Evolutionary conservation across 2,329 filamentous ascomycete species (phyloP).

Genomic region (Pyrenochaeta sp.): DNA sequence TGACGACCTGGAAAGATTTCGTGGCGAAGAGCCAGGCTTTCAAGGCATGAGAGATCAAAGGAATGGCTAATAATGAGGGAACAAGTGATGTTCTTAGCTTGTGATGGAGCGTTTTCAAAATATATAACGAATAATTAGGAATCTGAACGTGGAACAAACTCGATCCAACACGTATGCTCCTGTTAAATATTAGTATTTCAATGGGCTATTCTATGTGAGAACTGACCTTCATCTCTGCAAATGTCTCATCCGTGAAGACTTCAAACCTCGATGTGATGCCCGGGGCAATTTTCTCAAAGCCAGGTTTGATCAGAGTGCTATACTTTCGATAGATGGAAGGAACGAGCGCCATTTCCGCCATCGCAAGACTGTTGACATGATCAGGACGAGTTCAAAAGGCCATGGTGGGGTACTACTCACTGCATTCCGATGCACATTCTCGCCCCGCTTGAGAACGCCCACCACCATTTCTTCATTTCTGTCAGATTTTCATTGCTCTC

Average conservation of each 20-base stretch:
- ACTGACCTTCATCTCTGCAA: slow-evolving; percentile 23
- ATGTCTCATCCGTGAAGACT: slow-evolving; percentile 50
- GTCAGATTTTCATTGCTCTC: slow-evolving; percentile 3
- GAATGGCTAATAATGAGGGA: too few species aligned
- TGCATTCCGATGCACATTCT: slow-evolving; percentile 52
- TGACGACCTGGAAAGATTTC: neutral
- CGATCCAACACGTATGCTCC: slow-evolving; percentile 13
- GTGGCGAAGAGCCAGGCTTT: neutral
- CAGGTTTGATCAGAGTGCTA: slow-evolving; percentile 31
- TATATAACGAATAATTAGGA: too few species aligned
- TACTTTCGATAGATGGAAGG: slow-evolving; percentile 56
- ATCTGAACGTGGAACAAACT: neutral
- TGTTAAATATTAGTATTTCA: neutral
- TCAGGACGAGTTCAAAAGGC: slow-evolving; percentile 2
- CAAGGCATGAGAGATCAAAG: neutral
- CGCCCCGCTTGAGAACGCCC: slow-evolving; percentile 52
- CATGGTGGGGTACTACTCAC: slow-evolving; percentile 5
- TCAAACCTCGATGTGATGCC: slow-evolving; percentile 55
- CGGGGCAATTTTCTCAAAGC: slow-evolving; percentile 45
- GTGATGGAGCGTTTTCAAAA: too few species aligned
- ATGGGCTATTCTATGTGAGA: neutral
- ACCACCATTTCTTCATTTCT: slow-evolving; percentile 49
- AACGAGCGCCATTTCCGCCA: slow-evolving; percentile 61
- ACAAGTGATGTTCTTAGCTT: too few species aligned
- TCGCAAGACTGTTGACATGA: slow-evolving; percentile 46